Percentiles rank a stretch among this genome's conserved stretches.
These are phyloP conservation scores for Verticillium zaregamsianum DNA, from an alignment of 2,329 filamentous ascomycete genomes.

Conservation along the genomic window DNA sequence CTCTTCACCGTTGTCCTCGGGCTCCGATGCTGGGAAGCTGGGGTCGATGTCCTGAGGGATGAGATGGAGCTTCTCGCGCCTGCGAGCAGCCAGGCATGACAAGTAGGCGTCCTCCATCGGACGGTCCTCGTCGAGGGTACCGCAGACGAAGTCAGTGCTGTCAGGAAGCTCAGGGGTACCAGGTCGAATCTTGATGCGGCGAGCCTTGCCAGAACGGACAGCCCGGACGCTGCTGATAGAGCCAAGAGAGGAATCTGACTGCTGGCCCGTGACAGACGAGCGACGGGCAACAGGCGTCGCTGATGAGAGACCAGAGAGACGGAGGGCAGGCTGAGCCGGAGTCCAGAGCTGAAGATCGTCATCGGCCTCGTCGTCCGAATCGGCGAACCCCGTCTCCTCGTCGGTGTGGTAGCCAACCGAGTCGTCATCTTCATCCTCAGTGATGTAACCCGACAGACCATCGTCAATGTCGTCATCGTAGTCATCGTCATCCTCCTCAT, in stretches of 20 bases:
- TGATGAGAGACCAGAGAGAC: constrained; percentile 23
- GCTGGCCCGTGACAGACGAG: constrained; percentile 35
- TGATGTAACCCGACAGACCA: constrained; percentile 16
- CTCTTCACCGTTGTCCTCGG: constrained; percentile 78
- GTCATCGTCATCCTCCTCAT: constrained; percentile 48
- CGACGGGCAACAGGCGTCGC: constrained; percentile 32
- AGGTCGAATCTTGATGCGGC: constrained; percentile 54
- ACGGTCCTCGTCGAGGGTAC: constrained; percentile 91
- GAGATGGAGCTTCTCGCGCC: constrained; percentile 72
- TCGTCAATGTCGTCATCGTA: constrained; percentile 48
- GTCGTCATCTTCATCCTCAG: constrained; percentile 48
- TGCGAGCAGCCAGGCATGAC: constrained; percentile 74
- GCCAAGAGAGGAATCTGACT: constrained; percentile 59
- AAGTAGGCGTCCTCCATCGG: constrained; percentile 93
- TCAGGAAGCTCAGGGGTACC: constrained; percentile 83
- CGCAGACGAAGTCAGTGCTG: constrained; percentile 98
- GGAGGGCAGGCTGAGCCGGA: constrained; percentile 35
- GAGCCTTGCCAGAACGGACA: constrained; percentile 25
- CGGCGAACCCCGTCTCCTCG: constrained; percentile 64
- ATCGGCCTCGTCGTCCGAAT: constrained; percentile 63
- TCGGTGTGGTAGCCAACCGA: constrained; percentile 73
- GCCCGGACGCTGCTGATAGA: constrained; percentile 33
- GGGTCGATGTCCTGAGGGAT: constrained; percentile 98
- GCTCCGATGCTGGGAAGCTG: constrained; percentile 92
- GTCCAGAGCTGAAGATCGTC: constrained; percentile 56